Evolutionary conservation across 2,329 filamentous ascomycete species (phyloP), one percentile per base, ranked within the genome.

Genomic region (Phyllosticta paracitricarpa): DNA sequence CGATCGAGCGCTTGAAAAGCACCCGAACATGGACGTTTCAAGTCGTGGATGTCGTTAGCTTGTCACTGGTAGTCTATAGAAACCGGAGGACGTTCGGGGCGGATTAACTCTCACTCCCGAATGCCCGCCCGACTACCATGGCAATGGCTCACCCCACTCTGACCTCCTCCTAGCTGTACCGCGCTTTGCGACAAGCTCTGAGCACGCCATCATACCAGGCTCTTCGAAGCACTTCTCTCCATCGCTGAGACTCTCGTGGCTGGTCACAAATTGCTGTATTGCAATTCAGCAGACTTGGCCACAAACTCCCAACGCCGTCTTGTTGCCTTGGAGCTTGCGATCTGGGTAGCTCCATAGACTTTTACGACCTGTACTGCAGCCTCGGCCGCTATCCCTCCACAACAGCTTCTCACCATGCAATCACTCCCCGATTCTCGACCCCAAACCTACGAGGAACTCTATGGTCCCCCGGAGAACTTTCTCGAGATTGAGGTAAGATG

Each of bases 381-480:
- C 40, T n/a, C 14, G 40, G n/a, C 40, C n/a, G 14, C 14, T 48
- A 12, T 48, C 14, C 40, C 40, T n/a, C n/a, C 14, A n/a, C 17
- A 4, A n/a, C 17, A 48, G 14, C n/a, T 6, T 7, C 17, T 48
- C 40, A 55, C 52, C 56, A 86, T 86, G 84, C 83, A 86, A 74
- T 81, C 83, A 62, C 79, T 86, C 68, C 83, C 84, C 55, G 83
- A 85, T 66, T 78, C 89, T 67, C 89, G 92, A 70, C 86, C 89
- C 77, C 94, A 99, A 81, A 94, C 89, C 72, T 97, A 97, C 73
- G 94, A 99, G 78, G 94, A 99, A 82, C 96, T 97, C 75, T 99
- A 99, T 76, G 94, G 92, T 14, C 91, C 93, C 56, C 94, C 94
- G 5, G 94, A 99, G 82, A 99, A 99, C 81, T 97, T 97, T 73